Evolutionary conservation across 371 early-diverging fungal species (phyloP), one percentile per base, ranked within the genome.

Genomic region (Mortierella sp.): DNA sequence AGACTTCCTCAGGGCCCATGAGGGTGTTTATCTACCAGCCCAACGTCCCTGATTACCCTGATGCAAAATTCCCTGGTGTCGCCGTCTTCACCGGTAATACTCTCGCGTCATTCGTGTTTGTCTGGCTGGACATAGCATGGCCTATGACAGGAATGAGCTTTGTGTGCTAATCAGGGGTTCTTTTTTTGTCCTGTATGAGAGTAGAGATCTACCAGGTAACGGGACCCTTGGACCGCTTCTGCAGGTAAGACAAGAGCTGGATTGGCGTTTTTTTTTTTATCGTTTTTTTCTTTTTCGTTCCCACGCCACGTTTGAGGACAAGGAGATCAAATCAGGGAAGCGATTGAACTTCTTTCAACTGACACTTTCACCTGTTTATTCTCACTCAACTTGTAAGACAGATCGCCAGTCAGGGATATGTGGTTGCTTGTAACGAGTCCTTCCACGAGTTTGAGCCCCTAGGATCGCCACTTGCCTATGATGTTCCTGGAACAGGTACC

Each of bases 201-300:
- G 41, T 68, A 80, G 87, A 87, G 87, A 91, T 91, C 73, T 91
- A 91, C 80, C 91, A 90, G 78, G 90, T 90, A 32, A 91, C 91
- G 14, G 92, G 91, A 38, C 92, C 92, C 16, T 83, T 92, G 75
- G 84, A 92, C 77, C 83, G 91, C 6, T 92, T 92, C 87, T 92
- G 92, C 84, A 88, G 91, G 74, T 88, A 88, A 58, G 14, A 8
- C 29, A 60, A 16, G 56, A 56, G 32, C 4, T 29, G 27, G 27
- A 8, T 3, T 56, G 14, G 11, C n/a, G n/a, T n/a, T n/a, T n/a
- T n/a, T n/a, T 51, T 29, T 18, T n/a, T 35, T 35, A 35, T 29
- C 4, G 21, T 48, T 18, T 74, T 32, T 35, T 21, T 32, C 21
- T 21, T 63, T 51, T 55, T 78, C 54, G 14, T 54, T n/a, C 74